These are phyloP conservation scores for Dactylorhiza incarnata DNA, from an alignment of 106 monocot genomes.

Conservation along the genomic window DNA sequence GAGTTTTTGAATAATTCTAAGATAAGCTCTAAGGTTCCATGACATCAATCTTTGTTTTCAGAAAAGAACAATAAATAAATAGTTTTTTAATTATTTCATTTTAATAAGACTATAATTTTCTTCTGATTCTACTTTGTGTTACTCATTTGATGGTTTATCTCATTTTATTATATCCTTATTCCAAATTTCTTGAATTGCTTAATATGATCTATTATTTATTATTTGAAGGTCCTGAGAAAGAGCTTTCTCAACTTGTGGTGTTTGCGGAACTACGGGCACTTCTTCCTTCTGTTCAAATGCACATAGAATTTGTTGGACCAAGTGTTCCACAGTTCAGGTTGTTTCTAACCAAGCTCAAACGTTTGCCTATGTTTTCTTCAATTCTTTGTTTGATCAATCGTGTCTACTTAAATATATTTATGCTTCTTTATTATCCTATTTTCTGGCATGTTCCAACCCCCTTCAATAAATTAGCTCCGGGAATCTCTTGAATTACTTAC, in stretches of 20 bases:
- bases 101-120: not conserved
- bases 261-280: conserved; percentile 78
- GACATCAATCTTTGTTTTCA: not conserved
- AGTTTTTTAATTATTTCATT: not conserved
- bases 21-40: not conserved
- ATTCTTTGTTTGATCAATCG: not conserved
- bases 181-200: conserved; percentile 1
- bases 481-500: not conserved
- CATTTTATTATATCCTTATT: not conserved
- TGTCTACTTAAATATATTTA: not conserved
- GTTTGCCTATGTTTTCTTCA: not conserved
- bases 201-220: not conserved
- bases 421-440: not conserved
- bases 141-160: not conserved
- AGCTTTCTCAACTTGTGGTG: conserved; percentile 60
- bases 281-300: conserved; percentile 55
- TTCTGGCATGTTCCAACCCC: not conserved
- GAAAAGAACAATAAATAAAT: not conserved
- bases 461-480: not conserved
- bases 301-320: conserved; percentile 79
- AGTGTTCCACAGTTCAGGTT: conserved; percentile 73
- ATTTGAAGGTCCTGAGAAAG: conserved; percentile 78
- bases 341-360: not conserved
- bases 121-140: not conserved
- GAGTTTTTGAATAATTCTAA: not conserved